Conservation (phyloP, 2,329 filamentous ascomycete species). For the Rhinocladiella similis region DNA sequence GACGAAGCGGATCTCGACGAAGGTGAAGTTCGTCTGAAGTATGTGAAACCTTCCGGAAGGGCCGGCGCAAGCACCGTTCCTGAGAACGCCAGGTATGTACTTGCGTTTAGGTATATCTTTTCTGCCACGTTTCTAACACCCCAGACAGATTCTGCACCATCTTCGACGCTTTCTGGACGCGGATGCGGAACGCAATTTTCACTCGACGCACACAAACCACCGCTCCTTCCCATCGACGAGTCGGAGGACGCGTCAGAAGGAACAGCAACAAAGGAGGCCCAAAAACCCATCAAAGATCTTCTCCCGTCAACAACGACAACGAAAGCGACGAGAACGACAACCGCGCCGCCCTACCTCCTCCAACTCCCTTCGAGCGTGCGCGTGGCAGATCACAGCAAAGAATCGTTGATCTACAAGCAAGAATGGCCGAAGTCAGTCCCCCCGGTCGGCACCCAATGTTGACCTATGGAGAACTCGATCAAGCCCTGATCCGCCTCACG, state of each 20-base stretch:
- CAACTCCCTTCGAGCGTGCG: neutral
- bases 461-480: constrained; percentile 15
- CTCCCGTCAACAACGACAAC: neutral
- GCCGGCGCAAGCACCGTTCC: neutral
- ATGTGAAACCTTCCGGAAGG: constrained; percentile 1
- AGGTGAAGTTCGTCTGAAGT: constrained; percentile 18
- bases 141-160: constrained; percentile 19
- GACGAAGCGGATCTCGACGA: constrained; percentile 11
- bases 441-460: neutral
- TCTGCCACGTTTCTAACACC: too few species aligned
- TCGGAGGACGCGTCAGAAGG: neutral
- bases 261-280: neutral
- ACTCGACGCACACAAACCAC: neutral
- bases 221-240: neutral
- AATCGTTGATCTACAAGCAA: neutral
- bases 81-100: constrained; percentile 14
- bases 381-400: neutral
- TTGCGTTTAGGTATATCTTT: too few species aligned
- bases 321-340: neutral
- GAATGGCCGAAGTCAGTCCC: neutral
- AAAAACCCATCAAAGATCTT: too few species aligned
- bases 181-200: constrained; percentile 25
- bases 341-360: neutral
- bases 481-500: constrained; percentile 19
- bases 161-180: constrained; percentile 17